Base-by-base conservation (phyloP, 176 grass and related monocot genomes). In the Oryza glumipatula region DNA sequence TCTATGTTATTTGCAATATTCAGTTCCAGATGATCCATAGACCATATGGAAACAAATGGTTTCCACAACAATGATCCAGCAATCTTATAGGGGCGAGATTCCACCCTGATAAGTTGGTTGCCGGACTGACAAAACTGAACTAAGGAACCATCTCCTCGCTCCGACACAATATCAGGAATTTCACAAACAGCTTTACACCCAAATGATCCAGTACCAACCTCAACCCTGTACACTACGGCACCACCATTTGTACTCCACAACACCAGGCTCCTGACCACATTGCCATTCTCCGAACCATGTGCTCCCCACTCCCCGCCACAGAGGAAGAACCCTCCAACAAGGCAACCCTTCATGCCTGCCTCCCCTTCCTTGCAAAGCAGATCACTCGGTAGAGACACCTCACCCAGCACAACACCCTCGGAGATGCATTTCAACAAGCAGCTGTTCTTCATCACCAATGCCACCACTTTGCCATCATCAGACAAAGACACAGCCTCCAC, bases 371-470 rank as follows among this genome's bases (percentile, higher is more conserved):
- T 92, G 64, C 67, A 92, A 60, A 95, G 79, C 13, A 82, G 86
- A 86, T 81, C 86, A 54, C 71, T 71, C 41, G 48, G 54, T 61
- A 92, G 65, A 67, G 82, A 81, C 14, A 98, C 72, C 73, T 98
- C 91, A 11, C 95, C 93, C 74, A 93, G 49, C 43, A 81, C 67
- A 58, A 51, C 58, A 68, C 89, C 93, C 70, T 93, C 87, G 13
- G 39, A 17, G 4, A 90, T 69, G 38, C 81, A 92, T 86, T 95
- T 98, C 47, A 98, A 90, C 87, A 95, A 94, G 80, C 91, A 98
- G 46, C 79, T 86, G 60, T 74, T 82, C 38, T 79, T 88, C 66
- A 84, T 87, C 70, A 90, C 83, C 60, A 98, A 43, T 4, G 84
- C 93, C 65, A 90, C 36, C 6, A 95, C 75, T 73, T 90, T 98